Conservation (phyloP, 2,329 filamentous ascomycete genomes). For the Ceratocystis variospora region DNA sequence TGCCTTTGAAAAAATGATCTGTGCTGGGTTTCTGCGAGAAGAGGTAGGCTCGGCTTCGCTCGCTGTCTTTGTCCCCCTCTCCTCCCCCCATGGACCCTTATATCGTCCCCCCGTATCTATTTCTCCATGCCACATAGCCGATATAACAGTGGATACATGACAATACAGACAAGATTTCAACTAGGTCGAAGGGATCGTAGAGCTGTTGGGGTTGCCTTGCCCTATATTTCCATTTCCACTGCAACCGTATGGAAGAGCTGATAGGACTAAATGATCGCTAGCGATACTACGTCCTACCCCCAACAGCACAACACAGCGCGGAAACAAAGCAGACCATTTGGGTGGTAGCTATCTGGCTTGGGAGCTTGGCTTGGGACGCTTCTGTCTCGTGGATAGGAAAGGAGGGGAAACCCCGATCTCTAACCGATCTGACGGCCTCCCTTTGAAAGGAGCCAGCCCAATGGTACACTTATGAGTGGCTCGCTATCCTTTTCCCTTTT, state of each 20-base stretch:
- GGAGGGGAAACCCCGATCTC: not conserved
- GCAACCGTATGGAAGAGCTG: not conserved
- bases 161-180: not conserved
- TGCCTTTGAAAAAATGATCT: not conserved
- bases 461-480: not conserved
- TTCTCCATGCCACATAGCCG: not conserved
- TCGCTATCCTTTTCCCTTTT: not conserved
- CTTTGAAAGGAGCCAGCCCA: slow-evolving; percentile 4
- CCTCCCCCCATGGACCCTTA: not conserved
- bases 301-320: not conserved
- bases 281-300: not conserved
- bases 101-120: not conserved
- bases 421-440: not conserved
- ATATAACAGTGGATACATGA: not conserved
- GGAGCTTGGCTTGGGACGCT: too few species aligned
- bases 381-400: too few species aligned
- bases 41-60: not conserved
- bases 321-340: not conserved
- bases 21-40: not conserved
- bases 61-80: not conserved
- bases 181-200: not conserved
- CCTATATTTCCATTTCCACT: too few species aligned
- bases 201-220: too few species aligned
- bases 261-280: not conserved
- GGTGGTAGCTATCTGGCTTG: not conserved